These are phyloP conservation scores for Annulohypoxylon moriforme DNA, from an alignment of 495 filamentous ascomycete genomes.

Conservation along the genomic window DNA sequence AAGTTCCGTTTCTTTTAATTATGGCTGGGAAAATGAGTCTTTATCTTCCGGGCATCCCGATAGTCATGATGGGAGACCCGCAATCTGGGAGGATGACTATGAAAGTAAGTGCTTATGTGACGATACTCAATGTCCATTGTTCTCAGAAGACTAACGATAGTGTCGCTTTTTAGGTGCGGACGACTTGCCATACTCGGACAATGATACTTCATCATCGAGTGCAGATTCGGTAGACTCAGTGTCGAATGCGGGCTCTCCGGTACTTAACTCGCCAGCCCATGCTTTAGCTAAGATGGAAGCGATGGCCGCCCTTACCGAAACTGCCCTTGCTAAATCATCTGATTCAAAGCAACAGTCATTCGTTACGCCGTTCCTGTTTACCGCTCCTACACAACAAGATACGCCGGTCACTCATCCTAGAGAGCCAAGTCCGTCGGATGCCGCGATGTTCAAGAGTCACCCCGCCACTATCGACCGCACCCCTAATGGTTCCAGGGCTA, in stretches of 20 bases:
- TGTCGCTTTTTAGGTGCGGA: background rate
- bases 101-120: slow-evolving; percentile 6
- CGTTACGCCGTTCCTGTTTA: slow-evolving; percentile 30
- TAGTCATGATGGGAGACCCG: background rate
- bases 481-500: slow-evolving; percentile 26
- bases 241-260: slow-evolving; percentile 45
- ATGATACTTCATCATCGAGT: slow-evolving; percentile 26
- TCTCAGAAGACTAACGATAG: background rate
- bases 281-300: slow-evolving; percentile 37
- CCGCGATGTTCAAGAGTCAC: slow-evolving; percentile 54
- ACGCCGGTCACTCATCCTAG: slow-evolving; percentile 23
- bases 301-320: slow-evolving; percentile 36
- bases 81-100: slow-evolving; percentile 14
- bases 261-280: slow-evolving; percentile 40
- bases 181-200: slow-evolving; percentile 20
- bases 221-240: slow-evolving; percentile 32
- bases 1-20: background rate
- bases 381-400: background rate
- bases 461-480: slow-evolving; percentile 11
- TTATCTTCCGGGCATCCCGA: background rate
- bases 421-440: slow-evolving; percentile 58
- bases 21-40: background rate
- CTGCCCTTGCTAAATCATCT: slow-evolving; percentile 56
- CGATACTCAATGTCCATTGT: background rate
- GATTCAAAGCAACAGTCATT: slow-evolving; percentile 36